These are phyloP conservation scores for Annona cherimola DNA, from an alignment of 164 flowering plant genomes.

Conservation along the genomic window DNA sequence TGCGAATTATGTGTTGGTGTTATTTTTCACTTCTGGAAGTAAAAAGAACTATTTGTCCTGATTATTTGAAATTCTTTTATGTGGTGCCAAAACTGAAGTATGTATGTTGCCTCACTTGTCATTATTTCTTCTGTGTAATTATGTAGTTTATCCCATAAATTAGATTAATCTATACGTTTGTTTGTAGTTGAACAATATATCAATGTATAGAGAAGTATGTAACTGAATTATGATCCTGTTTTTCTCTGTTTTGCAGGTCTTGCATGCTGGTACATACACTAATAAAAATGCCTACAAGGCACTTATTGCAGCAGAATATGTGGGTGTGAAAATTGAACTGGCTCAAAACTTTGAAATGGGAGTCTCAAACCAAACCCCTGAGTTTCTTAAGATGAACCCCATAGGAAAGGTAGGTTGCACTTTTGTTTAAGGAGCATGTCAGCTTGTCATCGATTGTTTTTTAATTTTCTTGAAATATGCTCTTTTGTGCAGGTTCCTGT, in stretches of 20 bases:
- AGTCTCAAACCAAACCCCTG: constrained; percentile 59
- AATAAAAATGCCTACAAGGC: constrained; percentile 69
- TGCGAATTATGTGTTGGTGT: too few species aligned
- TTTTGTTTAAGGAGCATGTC: too few species aligned
- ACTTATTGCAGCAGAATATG: constrained; percentile 65
- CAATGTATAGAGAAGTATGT: neutral
- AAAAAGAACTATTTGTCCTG: too few species aligned
- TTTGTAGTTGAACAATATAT: neutral
- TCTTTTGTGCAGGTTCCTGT: constrained; percentile 53
- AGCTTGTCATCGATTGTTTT: neutral
- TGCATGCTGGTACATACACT: constrained; percentile 40
- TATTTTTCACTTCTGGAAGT: too few species aligned
- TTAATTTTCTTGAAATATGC: neutral
- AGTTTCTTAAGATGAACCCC: constrained; percentile 74
- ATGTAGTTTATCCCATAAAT: too few species aligned
- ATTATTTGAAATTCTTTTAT: too few species aligned
- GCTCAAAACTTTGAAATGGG: constrained; percentile 65
- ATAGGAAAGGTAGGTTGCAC: constrained; percentile 55
- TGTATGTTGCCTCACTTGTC: too few species aligned
- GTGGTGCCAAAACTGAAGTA: too few species aligned
- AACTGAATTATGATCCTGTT: neutral
- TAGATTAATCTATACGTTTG: too few species aligned
- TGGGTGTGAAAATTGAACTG: constrained; percentile 46
- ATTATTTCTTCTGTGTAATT: too few species aligned
- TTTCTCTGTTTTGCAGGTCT: constrained; percentile 26